Evolutionary conservation across 495 filamentous ascomycete species (phyloP), one percentile per base, ranked within the genome.

Genomic region (Podospora appendiculata): DNA sequence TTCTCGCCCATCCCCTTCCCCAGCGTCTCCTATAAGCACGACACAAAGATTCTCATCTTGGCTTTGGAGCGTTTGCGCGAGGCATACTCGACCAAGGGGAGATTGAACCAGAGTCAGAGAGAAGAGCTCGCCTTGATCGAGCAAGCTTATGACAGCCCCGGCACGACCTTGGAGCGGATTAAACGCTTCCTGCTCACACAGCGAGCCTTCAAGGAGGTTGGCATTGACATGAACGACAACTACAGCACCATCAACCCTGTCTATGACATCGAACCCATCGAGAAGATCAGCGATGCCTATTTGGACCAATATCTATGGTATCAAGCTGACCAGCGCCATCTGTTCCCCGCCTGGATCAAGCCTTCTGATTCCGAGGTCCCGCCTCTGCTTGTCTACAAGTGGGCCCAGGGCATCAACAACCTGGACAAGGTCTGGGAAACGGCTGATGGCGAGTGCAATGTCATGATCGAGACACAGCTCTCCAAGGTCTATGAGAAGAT

Each of bases 401-500:
- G 94, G 94, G 91, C 92, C 14, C 94, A 99, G 70, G 94, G 93
- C 48, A 97, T 99, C 75, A 99, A 99, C 77, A 99, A 99, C 60
- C 76, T 99, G n/a, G 84, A 87, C 63, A 89, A 89, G 58, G 94
- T 99, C 35, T 99, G 94, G 94, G 90, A 95, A 60, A 91, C 87
- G 32, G 77, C 87, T 2, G 87, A 99, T 64, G 94, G 93, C 45
- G 90, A 99, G 70, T 97, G 93, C 66, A 97, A 96, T 58, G 94
- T 99, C 55, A 93, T 99, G 84, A 94, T 99, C 49, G 94, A 99
- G 71, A 99, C 94, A 0, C 89, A 96, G 59, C 72, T 99, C 4
- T 96, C 92, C 11, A 99, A 99, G 72, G 91, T 99, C 50, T 97
- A 99, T 62, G 94, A 99, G 70, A 99, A 97, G 79, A 95, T 99